phyloP scores from a whole-genome alignment of 371 early-diverging fungal species.

The Apophysomyces ossiformis region DNA sequence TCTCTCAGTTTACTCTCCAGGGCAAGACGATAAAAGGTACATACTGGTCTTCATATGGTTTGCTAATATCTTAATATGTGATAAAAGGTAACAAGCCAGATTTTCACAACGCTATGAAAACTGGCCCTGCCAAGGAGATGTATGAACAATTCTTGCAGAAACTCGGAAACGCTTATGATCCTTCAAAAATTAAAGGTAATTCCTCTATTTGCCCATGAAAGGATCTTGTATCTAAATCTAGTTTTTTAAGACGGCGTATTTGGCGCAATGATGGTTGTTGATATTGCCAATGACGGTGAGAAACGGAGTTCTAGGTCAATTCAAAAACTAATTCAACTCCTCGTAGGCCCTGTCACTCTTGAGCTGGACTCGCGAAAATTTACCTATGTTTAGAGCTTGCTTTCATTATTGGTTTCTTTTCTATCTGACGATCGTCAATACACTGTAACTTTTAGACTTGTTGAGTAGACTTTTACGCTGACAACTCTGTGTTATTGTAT shows the following conservation, averaged over 20 bases:
- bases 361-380: conserved; percentile 76
- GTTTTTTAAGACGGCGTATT: conserved; percentile 69
- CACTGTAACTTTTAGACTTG: no score
- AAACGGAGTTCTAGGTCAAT: conserved; percentile 22
- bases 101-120: conserved; percentile 87
- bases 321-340: neutral
- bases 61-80: conserved; percentile 1
- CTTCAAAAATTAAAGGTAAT: conserved; percentile 72
- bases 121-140: conserved; percentile 64
- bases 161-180: conserved; percentile 65
- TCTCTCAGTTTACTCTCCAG: conserved; percentile 88
- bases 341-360: conserved; percentile 76
- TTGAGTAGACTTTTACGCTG: neutral
- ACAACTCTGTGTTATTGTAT: neutral
- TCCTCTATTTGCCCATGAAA: neutral
- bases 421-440: no score
- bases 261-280: conserved; percentile 89
- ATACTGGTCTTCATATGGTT: neutral
- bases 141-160: conserved; percentile 76
- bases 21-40: conserved; percentile 73
- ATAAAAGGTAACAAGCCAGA: conserved; percentile 79
- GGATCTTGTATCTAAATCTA: neutral
- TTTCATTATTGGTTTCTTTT: no score
- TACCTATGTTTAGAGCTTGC: conserved; percentile 27
- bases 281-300: conserved; percentile 80